phyloP scores from a whole-genome alignment of 306 rosid species.

The Vachellia collinsii region DNA sequence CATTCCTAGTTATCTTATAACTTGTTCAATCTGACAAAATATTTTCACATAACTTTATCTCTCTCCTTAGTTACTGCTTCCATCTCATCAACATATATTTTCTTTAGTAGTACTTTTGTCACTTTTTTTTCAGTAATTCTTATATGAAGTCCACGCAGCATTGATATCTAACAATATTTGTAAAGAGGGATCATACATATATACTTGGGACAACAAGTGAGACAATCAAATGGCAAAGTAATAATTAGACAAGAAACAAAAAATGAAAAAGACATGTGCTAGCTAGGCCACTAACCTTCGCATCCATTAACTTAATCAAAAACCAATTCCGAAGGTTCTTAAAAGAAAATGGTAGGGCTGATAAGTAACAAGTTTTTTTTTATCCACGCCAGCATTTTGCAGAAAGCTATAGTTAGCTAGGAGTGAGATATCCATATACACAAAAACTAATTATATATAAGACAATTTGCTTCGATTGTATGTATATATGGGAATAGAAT shows the following conservation, averaged over 20 bases:
- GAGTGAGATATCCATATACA: background rate
- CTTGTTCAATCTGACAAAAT: background rate
- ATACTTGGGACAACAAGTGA: conserved; percentile 27
- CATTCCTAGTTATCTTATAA: background rate
- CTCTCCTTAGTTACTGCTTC: background rate
- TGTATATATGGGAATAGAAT: background rate
- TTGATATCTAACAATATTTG: background rate
- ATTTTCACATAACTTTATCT: background rate
- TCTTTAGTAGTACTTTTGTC: background rate
- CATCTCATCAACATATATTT: background rate
- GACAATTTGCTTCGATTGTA: conserved; percentile 6
- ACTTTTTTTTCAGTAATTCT: background rate
- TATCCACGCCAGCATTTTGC: background rate
- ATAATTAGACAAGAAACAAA: background rate
- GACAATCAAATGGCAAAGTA: conserved; percentile 19
- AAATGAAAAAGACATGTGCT: conserved; percentile 12
- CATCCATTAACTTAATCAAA: conserved; percentile 11
- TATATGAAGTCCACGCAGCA: conserved; percentile 3
- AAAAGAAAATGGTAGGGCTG: background rate
- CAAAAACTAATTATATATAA: background rate
- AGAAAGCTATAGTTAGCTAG: background rate
- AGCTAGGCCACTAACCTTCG: conserved; percentile 2
- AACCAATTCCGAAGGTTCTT: background rate
- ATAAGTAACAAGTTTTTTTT: background rate
- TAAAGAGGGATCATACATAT: conserved; percentile 2